phyloP scores from a whole-genome alignment of 2,329 filamentous ascomycete species.

The Fusarium siculi region DNA sequence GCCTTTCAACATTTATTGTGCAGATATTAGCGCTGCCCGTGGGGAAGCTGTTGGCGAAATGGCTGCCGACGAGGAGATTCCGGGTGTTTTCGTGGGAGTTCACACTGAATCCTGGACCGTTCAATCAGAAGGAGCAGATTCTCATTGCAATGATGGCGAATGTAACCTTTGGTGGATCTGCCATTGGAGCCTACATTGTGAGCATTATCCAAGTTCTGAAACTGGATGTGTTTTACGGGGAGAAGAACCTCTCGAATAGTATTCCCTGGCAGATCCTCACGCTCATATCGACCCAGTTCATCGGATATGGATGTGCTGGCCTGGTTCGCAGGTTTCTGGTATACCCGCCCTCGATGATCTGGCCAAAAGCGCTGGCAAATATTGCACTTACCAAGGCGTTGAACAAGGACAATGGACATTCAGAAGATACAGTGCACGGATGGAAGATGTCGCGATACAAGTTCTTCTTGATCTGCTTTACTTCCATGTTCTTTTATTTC shows the following conservation, averaged over 20 bases:
- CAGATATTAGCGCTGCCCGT: conserved; percentile 54
- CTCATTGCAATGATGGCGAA: conserved; percentile 68
- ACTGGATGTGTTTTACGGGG: conserved; percentile 58
- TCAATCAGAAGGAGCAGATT: conserved; percentile 66
- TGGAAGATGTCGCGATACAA: conserved; percentile 46
- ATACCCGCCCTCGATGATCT: conserved; percentile 60
- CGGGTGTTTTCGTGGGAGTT: conserved; percentile 37
- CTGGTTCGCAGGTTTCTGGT: conserved; percentile 59
- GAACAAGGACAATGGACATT: conserved; percentile 26
- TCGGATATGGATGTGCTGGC: conserved; percentile 64
- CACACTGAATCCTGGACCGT: conserved; percentile 59
- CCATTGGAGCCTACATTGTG: conserved; percentile 55
- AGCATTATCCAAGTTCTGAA: conserved; percentile 59
- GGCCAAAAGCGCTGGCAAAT: conserved; percentile 60
- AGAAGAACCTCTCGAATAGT: conserved; percentile 45
- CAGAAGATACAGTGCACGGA: conserved; percentile 34
- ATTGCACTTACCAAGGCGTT: conserved; percentile 54
- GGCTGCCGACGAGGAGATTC: conserved; percentile 20
- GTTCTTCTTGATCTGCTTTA: conserved; percentile 57
- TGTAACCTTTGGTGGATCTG: conserved; percentile 50
- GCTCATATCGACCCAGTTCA: conserved; percentile 59
- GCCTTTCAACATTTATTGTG: conserved; percentile 53
- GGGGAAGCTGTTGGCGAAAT: conserved; percentile 48
- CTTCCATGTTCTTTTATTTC: conserved; percentile 61
- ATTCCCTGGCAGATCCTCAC: conserved; percentile 60